Base-by-base conservation (phyloP, 202 grass and related monocot genomes). In the Miscanthus sacchariflorus region DNA sequence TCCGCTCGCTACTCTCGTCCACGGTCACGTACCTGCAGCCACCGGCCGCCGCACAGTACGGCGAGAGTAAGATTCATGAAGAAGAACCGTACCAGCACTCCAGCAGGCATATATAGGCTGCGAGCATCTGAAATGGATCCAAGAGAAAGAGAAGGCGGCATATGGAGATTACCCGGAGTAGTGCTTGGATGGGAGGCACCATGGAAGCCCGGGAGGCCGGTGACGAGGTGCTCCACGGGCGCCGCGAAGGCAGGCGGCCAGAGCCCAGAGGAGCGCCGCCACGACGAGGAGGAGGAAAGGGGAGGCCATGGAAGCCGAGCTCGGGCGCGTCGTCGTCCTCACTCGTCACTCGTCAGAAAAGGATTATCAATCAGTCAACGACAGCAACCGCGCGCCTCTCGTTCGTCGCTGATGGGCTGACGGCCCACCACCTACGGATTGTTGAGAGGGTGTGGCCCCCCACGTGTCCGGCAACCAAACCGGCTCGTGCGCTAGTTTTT, bases 121-220 rank as follows among this genome's bases (percentile, higher is more conserved):
- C 21, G 58, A 61, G 70, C 43, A 14, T 15, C 7, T 13, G 12
- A 40, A 30, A 66, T 66, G 19, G 38, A 72, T 72, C 18, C 17
- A 11, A n/a, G 8, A 10, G n/a, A 24, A 4, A 63, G n/a, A 63
- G 21, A 12, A 24, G 39, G 21, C 19, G 38, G 36, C 15, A 12
- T 40, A 40, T n/a, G 35, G 21, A 49, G 4, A 24, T 45, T 77
- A 95, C 89, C 94, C 92, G 18, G 92, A 48, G 73, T 94, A 96
- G 84, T 96, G 92, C 12, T 78, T 84, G 86, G 92, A 94, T 15
- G 92, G 88, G 83, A 82, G 46, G 59, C 64, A 85, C 74, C 88
- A 30, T 82, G 66, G 78, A 97, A 97, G 40, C 92, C 95, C 9
- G 92, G 90, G 59, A 94, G 88, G 9, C 69, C 70, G 61, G 69